Conservation (phyloP, 257 asterid genomes). For the Lithospermum erythrorhizon region DNA sequence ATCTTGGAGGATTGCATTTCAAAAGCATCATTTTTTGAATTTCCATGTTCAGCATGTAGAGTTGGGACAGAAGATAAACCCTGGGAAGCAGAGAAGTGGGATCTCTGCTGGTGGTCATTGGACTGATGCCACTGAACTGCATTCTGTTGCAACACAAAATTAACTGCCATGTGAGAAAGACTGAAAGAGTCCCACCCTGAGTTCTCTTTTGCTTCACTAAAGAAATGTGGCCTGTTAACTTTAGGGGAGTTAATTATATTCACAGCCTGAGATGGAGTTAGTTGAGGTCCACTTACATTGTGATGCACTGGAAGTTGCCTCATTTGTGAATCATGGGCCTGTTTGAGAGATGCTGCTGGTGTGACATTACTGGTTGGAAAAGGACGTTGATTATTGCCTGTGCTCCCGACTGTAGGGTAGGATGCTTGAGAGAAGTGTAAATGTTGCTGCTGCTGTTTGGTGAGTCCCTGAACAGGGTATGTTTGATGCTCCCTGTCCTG, state of each 20-base stretch:
- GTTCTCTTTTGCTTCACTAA: constrained; percentile 45
- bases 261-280: constrained; percentile 35
- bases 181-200: constrained; percentile 25
- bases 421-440: constrained; percentile 55
- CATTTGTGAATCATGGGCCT: constrained; percentile 53
- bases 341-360: constrained; percentile 43
- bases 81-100: constrained; percentile 41
- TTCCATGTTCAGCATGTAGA: constrained; percentile 34
- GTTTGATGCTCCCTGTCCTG: constrained; percentile 64
- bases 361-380: constrained; percentile 38
- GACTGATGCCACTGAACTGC: constrained; percentile 48
- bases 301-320: constrained; percentile 57
- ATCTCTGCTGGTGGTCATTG: constrained; percentile 44
- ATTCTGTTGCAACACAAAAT: constrained; percentile 31
- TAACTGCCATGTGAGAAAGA: constrained; percentile 28
- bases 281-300: constrained; percentile 33
- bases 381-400: constrained; percentile 45
- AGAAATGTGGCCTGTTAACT: constrained; percentile 45
- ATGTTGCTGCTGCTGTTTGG: constrained; percentile 57
- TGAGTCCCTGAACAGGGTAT: constrained; percentile 50
- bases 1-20: constrained; percentile 56
- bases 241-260: constrained; percentile 38
- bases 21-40: constrained; percentile 51
- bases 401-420: constrained; percentile 40
- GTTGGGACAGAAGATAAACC: constrained; percentile 45